Evolutionary conservation across 2,329 filamentous ascomycete species (phyloP).

Genomic region (Hawksworthiomyces lignivorus): DNA sequence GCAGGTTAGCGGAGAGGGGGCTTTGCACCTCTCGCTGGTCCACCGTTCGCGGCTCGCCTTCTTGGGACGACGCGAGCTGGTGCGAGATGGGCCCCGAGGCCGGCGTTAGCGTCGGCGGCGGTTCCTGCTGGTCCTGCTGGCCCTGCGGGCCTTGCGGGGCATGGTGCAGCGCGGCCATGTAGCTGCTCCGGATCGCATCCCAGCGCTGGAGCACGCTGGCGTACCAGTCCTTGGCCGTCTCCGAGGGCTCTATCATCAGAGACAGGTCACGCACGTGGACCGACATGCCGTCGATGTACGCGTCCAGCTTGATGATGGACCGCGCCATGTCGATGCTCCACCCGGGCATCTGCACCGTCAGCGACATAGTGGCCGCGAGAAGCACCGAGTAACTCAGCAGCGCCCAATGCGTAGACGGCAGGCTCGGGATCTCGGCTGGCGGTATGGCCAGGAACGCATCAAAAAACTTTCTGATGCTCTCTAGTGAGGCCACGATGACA

Average conservation of each 20-base stretch:
- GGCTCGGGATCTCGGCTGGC: background rate
- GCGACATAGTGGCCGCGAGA: background rate
- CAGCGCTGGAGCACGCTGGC: background rate
- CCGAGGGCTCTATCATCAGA: background rate
- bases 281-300: slow-evolving; percentile 4
- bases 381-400: slow-evolving; percentile 3
- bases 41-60: no score
- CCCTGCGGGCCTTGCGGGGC: no score
- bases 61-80: no score
- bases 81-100: background rate
- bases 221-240: slow-evolving; percentile 1
- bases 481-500: background rate
- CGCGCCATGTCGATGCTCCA: slow-evolving; percentile 4
- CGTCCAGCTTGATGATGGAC: slow-evolving; percentile 4
- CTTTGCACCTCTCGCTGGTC: background rate
- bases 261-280: background rate
- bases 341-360: background rate
- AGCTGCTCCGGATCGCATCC: background rate
- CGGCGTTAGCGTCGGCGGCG: background rate
- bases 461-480: slow-evolving; percentile 1
- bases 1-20: background rate
- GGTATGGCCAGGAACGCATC: slow-evolving; percentile 1
- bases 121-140: background rate
- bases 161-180: background rate
- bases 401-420: slow-evolving; percentile 1